These are phyloP conservation scores for Phaeosphaeriaceae sp. DNA, from an alignment of 2,329 filamentous ascomycete genomes.

Conservation along the genomic window DNA sequence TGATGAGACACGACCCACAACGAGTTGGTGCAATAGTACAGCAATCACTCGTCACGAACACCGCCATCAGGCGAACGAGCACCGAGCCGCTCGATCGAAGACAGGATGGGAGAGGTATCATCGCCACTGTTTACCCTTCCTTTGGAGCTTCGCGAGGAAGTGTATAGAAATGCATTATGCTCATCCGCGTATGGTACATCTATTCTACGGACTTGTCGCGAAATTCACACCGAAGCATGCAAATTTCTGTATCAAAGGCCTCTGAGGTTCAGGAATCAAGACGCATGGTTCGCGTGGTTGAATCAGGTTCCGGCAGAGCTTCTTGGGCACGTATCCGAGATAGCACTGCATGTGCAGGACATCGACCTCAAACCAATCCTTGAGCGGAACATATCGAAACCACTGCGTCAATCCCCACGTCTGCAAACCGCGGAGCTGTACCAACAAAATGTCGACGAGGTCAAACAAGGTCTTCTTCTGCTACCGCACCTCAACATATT, in stretches of 20 bases:
- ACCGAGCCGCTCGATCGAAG: neutral
- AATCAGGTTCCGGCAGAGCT: slow-evolving; percentile 14
- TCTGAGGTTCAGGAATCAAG: slow-evolving; percentile 31
- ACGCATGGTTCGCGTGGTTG: slow-evolving; percentile 32
- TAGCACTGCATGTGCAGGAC: slow-evolving; percentile 35
- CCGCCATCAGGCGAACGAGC: no score
- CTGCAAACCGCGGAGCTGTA: slow-evolving; percentile 36
- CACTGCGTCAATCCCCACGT: slow-evolving; percentile 1
- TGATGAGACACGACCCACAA: neutral
- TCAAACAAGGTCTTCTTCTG: slow-evolving; percentile 18
- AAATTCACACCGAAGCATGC: slow-evolving; percentile 34
- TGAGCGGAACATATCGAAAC: neutral
- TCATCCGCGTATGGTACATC: slow-evolving; percentile 22
- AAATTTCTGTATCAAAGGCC: slow-evolving; percentile 41
- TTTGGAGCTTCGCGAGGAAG: slow-evolving; percentile 38
- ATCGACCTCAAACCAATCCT: slow-evolving; percentile 36
- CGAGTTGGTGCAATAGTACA: neutral
- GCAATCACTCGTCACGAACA: neutral
- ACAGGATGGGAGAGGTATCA: neutral
- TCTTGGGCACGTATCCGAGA: slow-evolving; percentile 24
- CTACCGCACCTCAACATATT: slow-evolving; percentile 29
- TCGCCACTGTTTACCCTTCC: slow-evolving; percentile 23
- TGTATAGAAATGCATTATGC: slow-evolving; percentile 35
- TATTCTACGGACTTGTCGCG: slow-evolving; percentile 33
- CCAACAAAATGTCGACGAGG: slow-evolving; percentile 25